A percentile compares a stretch with the other conserved stretches of the same genome.
Conservation (phyloP, 768 basidiomycete species). For the Suillus occidentalis region DNA sequence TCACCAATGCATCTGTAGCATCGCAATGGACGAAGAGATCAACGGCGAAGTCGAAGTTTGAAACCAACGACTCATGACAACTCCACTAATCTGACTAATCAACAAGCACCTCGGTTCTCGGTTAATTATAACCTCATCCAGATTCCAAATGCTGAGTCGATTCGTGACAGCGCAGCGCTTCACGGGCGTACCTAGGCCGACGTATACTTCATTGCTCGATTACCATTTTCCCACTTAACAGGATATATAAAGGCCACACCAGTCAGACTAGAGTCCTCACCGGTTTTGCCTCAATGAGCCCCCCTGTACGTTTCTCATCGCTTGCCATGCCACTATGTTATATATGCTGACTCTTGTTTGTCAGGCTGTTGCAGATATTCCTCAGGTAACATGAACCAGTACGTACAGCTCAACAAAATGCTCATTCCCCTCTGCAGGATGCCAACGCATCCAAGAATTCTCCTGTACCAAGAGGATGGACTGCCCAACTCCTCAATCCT, state of each 20-base stretch:
- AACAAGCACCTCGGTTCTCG: too few relatives aligned
- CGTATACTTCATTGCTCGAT: too few relatives aligned
- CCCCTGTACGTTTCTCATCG: background rate
- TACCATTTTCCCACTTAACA: background rate
- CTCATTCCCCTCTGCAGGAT: background rate
- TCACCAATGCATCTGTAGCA: too few relatives aligned
- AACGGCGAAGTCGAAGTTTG: too few relatives aligned
- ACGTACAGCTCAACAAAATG: background rate
- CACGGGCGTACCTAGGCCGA: background rate
- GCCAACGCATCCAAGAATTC: background rate
- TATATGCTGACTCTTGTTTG: background rate
- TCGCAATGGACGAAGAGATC: too few relatives aligned
- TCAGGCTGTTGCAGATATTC: background rate
- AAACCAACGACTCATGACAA: too few relatives aligned
- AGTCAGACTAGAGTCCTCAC: background rate
- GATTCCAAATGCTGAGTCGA: too few relatives aligned
- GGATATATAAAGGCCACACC: background rate
- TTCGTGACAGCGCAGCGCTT: too few relatives aligned
- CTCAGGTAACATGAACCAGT: background rate
- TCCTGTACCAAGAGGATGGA: background rate
- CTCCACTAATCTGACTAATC: too few relatives aligned
- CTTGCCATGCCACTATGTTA: background rate
- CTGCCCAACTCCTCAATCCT: background rate
- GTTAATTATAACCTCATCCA: too few relatives aligned
- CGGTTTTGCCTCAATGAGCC: background rate